phyloP scores from a whole-genome alignment of 495 filamentous ascomycete species.

The Tuber calosporum region DNA sequence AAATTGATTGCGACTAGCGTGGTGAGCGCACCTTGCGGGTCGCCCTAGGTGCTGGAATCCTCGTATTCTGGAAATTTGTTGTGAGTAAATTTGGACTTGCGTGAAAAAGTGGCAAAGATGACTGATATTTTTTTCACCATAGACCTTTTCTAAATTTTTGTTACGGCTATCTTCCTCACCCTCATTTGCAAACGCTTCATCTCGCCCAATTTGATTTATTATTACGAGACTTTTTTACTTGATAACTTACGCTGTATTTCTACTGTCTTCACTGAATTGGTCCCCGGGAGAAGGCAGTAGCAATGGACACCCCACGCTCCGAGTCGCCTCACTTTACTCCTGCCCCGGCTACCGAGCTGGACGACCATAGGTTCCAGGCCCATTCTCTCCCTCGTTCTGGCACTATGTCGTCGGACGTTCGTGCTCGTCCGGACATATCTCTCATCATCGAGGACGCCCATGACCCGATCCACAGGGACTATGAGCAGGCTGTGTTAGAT shows the following conservation, averaged over 20 bases:
- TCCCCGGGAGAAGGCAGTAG: slow-evolving; percentile 6
- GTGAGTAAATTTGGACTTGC: background rate
- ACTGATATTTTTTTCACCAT: background rate
- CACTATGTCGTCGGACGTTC: slow-evolving; percentile 47
- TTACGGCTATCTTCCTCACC: background rate
- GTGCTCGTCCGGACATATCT: slow-evolving; percentile 39
- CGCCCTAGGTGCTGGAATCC: slow-evolving; percentile 19
- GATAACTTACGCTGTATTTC: background rate
- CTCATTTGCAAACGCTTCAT: background rate
- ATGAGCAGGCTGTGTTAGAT: slow-evolving; percentile 78
- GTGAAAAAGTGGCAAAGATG: background rate
- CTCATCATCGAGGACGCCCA: slow-evolving; percentile 43
- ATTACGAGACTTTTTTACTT: background rate
- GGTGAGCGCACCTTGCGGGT: slow-evolving; percentile 31
- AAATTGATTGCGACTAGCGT: slow-evolving; percentile 30
- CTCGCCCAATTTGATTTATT: background rate
- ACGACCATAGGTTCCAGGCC: slow-evolving; percentile 83
- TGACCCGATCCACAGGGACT: slow-evolving; percentile 57
- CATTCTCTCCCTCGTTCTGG: slow-evolving; percentile 51
- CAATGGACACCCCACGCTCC: slow-evolving; percentile 55
- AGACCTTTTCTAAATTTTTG: background rate
- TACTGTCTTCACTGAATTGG: background rate
- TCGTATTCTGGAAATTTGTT: background rate
- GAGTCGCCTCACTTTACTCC: slow-evolving; percentile 49
- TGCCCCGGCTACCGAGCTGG: slow-evolving; percentile 78